Percentiles rank a stretch among this genome's conserved stretches.
Conservation (phyloP, 2,329 filamentous ascomycete genomes). For the Neonectria magnoliae region DNA sequence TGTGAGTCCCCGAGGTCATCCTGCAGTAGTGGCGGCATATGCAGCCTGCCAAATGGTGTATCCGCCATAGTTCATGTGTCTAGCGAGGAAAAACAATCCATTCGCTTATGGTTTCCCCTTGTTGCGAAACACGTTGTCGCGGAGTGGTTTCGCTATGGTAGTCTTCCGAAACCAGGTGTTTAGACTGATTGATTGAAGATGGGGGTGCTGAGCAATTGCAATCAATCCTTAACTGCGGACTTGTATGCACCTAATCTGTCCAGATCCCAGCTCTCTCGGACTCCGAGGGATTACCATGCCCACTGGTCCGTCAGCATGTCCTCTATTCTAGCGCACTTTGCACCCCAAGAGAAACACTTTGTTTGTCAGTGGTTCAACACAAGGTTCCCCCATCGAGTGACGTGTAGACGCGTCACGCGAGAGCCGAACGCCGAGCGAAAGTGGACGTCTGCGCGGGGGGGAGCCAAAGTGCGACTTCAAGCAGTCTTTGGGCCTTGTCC, state of each 20-base stretch:
- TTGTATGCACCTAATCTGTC: no score
- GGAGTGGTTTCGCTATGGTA: not conserved
- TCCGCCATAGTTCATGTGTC: not conserved
- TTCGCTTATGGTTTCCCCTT: slow-evolving; percentile 50
- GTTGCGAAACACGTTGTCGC: slow-evolving; percentile 34
- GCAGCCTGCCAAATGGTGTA: not conserved
- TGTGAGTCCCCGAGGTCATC: not conserved
- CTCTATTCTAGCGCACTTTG: no score
- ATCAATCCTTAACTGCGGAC: no score
- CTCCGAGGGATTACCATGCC: not conserved
- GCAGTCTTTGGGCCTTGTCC: not conserved
- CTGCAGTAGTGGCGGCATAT: slow-evolving; percentile 23
- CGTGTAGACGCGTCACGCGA: not conserved
- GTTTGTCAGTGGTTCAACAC: no score
- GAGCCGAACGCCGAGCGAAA: not conserved
- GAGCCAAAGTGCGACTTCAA: not conserved
- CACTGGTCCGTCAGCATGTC: not conserved
- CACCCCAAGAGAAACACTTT: no score
- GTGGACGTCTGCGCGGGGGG: not conserved
- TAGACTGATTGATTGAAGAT: not conserved
- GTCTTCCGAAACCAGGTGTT: not conserved
- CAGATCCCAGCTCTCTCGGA: not conserved
- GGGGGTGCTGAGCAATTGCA: not conserved
- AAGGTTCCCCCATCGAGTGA: not conserved
- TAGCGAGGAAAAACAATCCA: not conserved